Evolutionary conservation across 192 early-diverging fungal genomes (phyloP).

Genomic region (Backusella morwellensis): DNA sequence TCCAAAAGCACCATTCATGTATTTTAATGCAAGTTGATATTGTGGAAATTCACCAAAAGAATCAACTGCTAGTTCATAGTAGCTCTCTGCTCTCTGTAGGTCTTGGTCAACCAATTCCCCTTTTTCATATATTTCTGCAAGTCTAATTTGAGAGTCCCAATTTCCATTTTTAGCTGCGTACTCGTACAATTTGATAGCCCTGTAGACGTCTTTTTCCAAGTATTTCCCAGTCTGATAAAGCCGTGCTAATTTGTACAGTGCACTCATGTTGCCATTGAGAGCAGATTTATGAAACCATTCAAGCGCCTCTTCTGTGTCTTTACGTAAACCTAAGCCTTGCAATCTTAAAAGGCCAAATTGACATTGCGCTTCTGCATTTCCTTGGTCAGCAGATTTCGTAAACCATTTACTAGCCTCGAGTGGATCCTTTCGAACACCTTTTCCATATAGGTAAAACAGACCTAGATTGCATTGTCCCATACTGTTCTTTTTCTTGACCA

Average conservation of each 20-base stretch:
- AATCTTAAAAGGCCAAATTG: not conserved
- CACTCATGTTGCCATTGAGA: not conserved
- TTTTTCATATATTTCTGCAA: not conserved
- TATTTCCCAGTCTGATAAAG: too few relatives aligned
- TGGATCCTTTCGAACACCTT: not conserved
- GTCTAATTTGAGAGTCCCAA: not conserved
- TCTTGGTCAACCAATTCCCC: not conserved
- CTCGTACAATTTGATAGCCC: not conserved
- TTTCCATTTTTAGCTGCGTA: not conserved
- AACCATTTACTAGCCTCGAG: not conserved
- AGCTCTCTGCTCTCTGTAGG: too few relatives aligned
- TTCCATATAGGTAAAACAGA: not conserved
- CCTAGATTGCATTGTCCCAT: not conserved
- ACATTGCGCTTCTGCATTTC: not conserved
- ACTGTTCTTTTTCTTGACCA: not conserved
- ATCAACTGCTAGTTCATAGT: too few relatives aligned
- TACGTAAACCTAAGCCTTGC: not conserved
- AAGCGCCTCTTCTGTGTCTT: not conserved
- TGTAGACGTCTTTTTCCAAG: not conserved
- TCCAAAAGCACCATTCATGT: too few relatives aligned
- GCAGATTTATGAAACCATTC: not conserved
- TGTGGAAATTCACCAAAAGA: too few relatives aligned
- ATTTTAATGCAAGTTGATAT: too few relatives aligned
- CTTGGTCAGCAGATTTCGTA: not conserved
- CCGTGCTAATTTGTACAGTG: too few relatives aligned